Evolutionary conservation across 345 rosid genomes (phyloP).

Genomic region (Arabidopsis thaliana): TAIR10.1 NC_003075.7:14600001-14600500

Average conservation of each 20-base stretch:
- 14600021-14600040: conserved; percentile 96
- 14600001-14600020: conserved; percentile 91
- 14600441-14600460: conserved; percentile 92
- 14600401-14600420: conserved; percentile 94
- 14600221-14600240: conserved; percentile 95
- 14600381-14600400: conserved; percentile 93
- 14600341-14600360: conserved; percentile 74
- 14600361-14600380: conserved; percentile 84
- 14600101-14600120: conserved; percentile 87
- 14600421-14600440: conserved; percentile 92
- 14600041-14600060: conserved; percentile 95
- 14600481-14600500: conserved; percentile 92
- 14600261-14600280: conserved; percentile 91
- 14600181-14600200: conserved; percentile 85
- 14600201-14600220: conserved; percentile 93
- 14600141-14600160: conserved; percentile 83
- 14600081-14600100: conserved; percentile 89
- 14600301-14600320: conserved; percentile 94
- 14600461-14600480: conserved; percentile 74
- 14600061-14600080: conserved; percentile 90
- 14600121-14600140: conserved; percentile 80
- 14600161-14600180: conserved; percentile 95
- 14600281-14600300: conserved; percentile 86
- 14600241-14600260: conserved; percentile 80
- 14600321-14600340: conserved; percentile 94